A percentile compares a stretch with the other conserved stretches of the same genome.
Conservation (phyloP, 345 rosid species). For the Boechera divaricarpa region DNA sequence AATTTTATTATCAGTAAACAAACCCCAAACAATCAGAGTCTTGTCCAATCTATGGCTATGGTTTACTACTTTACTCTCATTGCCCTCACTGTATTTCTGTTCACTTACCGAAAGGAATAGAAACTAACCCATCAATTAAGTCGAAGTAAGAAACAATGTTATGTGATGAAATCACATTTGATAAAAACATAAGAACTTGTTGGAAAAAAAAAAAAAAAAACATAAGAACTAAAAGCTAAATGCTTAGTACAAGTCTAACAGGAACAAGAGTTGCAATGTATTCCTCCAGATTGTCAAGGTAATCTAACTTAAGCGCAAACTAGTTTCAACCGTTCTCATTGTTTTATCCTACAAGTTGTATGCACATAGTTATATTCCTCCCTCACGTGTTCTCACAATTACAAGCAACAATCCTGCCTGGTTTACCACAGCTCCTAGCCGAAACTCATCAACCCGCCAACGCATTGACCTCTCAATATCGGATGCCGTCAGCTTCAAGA, state of each 20-base stretch:
- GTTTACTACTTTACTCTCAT: not conserved
- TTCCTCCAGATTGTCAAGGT: not conserved
- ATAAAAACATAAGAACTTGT: too few species aligned
- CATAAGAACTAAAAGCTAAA: not conserved
- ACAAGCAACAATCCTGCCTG: not conserved
- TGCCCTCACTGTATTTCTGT: not conserved
- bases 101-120: not conserved
- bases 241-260: not conserved
- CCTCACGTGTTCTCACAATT: not conserved
- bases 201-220: too few species aligned
- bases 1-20: not conserved
- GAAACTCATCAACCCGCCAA: not conserved
- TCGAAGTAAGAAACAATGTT: not conserved
- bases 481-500: not conserved
- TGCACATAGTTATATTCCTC: not conserved
- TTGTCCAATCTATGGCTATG: not conserved
- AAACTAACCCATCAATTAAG: too few species aligned
- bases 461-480: not conserved
- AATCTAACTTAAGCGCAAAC: too few species aligned
- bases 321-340: not conserved
- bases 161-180: not conserved
- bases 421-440: not conserved
- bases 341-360: not conserved
- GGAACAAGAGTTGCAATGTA: not conserved
- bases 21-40: not conserved